Conservation (phyloP, 768 basidiomycete species). For the Peribolospora baueri region DNA sequence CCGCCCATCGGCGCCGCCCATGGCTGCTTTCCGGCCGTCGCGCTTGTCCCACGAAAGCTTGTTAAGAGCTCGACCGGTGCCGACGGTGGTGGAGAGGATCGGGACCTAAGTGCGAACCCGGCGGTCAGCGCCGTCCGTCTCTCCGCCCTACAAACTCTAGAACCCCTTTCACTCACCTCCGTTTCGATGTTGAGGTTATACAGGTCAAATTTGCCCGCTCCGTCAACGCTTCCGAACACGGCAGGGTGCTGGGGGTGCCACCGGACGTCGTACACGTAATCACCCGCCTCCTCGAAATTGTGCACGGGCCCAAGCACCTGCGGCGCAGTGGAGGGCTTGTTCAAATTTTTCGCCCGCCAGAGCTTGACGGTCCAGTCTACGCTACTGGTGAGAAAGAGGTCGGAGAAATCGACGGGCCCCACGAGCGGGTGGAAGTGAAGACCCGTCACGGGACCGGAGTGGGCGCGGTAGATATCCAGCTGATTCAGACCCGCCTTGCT, state of each 20-base stretch:
- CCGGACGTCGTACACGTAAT: conserved; percentile 94
- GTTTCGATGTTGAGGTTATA: conserved; percentile 97
- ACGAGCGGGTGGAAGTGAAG: conserved; percentile 79
- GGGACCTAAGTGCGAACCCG: conserved; percentile 39
- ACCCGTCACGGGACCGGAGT: conserved; percentile 80
- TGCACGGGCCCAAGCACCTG: conserved; percentile 33
- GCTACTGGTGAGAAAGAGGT: conserved; percentile 73
- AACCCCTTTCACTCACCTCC: conserved; percentile 37
- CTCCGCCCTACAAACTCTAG: too few species aligned
- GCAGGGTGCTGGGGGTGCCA: conserved; percentile 97
- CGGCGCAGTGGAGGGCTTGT: background rate
- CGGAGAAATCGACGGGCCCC: conserved; percentile 82
- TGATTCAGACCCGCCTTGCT: conserved; percentile 88
- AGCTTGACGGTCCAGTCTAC: conserved; percentile 98
- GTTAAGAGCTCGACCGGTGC: conserved; percentile 57
- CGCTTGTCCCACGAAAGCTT: conserved; percentile 87
- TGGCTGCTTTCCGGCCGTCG: conserved; percentile 65
- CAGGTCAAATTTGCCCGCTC: conserved; percentile 79
- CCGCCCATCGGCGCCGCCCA: conserved; percentile 78
- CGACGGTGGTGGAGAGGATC: conserved; percentile 59
- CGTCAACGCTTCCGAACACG: conserved; percentile 76
- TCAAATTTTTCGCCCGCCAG: conserved; percentile 45
- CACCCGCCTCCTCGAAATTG: conserved; percentile 91
- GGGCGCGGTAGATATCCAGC: conserved; percentile 75
- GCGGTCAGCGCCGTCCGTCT: too few species aligned